Conservation (phyloP, 495 filamentous ascomycete species). For the Penicillium atrosanguineum region DNA sequence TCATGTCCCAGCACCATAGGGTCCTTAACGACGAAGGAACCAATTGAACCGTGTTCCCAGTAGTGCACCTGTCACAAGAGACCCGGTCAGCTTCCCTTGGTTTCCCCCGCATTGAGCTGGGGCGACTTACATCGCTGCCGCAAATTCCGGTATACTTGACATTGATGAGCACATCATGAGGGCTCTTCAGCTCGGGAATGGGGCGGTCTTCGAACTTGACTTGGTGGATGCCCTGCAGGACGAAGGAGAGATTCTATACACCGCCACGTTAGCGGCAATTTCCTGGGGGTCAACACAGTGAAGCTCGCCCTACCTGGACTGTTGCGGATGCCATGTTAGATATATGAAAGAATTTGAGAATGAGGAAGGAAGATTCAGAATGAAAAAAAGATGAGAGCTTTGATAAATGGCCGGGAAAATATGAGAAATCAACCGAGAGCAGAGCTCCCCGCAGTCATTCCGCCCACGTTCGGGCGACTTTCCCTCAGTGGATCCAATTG, state of each 20-base stretch:
- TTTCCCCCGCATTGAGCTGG: neutral
- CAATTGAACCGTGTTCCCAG: slow-evolving; percentile 82
- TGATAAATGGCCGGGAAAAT: slow-evolving; percentile 4
- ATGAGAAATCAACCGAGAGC: slow-evolving; percentile 13
- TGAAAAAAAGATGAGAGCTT: neutral
- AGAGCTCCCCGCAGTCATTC: slow-evolving; percentile 12
- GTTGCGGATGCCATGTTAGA: slow-evolving; percentile 14
- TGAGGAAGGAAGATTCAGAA: neutral
- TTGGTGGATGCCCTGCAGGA: slow-evolving; percentile 70
- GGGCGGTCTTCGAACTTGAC: slow-evolving; percentile 76
- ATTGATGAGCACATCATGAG: slow-evolving; percentile 76
- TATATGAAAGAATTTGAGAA: neutral
- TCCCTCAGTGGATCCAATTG: slow-evolving; percentile 15
- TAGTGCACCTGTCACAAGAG: slow-evolving; percentile 64
- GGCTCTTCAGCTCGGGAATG: slow-evolving; percentile 60
- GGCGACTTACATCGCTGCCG: slow-evolving; percentile 68
- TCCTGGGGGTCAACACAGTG: neutral
- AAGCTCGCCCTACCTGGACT: slow-evolving; percentile 22
- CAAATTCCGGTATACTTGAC: slow-evolving; percentile 89
- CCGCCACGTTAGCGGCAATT: slow-evolving; percentile 2
- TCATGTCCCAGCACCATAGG: slow-evolving; percentile 96
- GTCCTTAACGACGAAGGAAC: slow-evolving; percentile 72
- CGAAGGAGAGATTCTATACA: slow-evolving; percentile 83
- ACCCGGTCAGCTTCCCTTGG: neutral
- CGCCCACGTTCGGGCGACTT: slow-evolving; percentile 1